Conservation (phyloP, 2,329 filamentous ascomycete genomes). For the Cadophora gregata region DNA sequence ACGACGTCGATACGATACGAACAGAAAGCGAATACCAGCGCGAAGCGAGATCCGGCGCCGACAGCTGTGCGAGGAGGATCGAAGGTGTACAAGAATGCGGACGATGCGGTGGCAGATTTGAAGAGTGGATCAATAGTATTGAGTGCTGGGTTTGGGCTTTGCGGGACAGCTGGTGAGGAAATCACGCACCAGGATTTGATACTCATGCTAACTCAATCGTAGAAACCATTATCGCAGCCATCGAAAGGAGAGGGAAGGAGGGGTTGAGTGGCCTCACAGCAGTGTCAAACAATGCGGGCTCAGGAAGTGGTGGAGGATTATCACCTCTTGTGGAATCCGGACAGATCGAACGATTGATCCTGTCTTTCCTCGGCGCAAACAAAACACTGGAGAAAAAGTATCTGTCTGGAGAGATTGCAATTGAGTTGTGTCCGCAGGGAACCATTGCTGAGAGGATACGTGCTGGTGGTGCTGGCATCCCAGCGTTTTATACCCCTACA, state of each 20-base stretch:
- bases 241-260: conserved; percentile 64
- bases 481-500: conserved; percentile 81
- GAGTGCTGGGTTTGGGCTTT: conserved; percentile 83
- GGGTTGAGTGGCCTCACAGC: conserved; percentile 67
- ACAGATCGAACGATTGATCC: conserved; percentile 73
- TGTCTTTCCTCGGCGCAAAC: conserved; percentile 80
- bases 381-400: conserved; percentile 79
- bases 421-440: conserved; percentile 80
- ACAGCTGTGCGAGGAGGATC: conserved; percentile 34
- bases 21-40: conserved; percentile 35
- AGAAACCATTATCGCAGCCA: conserved; percentile 75
- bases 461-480: conserved; percentile 77
- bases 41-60: conserved; percentile 36
- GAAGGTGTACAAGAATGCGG: conserved; percentile 40
- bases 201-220: conserved; percentile 27
- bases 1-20: conserved; percentile 29
- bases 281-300: conserved; percentile 82
- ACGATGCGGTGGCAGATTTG: conserved; percentile 40
- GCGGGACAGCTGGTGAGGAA: conserved; percentile 71
- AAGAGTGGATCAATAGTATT: conserved; percentile 71
- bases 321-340: conserved; percentile 71
- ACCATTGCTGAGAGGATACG: conserved; percentile 75
- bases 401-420: conserved; percentile 72
- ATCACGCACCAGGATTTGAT: neutral
- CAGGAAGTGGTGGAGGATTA: conserved; percentile 70